Evolutionary conservation across 2,329 filamentous ascomycete genomes (phyloP), one percentile per base, ranked within the genome.

Genomic region (Pseudofabraea citricarpa): DNA sequence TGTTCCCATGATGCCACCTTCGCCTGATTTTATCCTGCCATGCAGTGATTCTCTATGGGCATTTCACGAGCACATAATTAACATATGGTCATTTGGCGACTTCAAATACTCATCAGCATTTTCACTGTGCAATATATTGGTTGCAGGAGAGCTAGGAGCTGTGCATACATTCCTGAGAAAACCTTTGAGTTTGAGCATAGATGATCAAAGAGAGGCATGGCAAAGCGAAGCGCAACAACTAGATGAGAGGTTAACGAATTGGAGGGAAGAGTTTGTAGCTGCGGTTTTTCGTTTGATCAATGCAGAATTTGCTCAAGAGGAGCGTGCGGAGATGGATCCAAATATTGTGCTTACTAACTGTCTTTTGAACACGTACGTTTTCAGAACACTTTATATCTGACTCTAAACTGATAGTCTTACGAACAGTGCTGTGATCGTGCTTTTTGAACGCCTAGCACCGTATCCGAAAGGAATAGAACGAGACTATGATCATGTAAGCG

Each of bases 21-120:
- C 40, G 24, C 43, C 46, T 26, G 43, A 48, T 24, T 40, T 36
- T 12, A 45, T 43, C 40, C 46, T 51, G 29, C 48, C 48, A 22
- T 51, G 48, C 19, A 41, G 48, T 12, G 48, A 51, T 24, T 41
- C 42, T 15, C 39, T 51, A 4, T 51, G 48, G 48, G 40, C 48
- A 9, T 51, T 46, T 23, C 48, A 46, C 5, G 48, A 51, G 36
- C 46, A 51, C 15, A 43, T 46, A 13, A 49, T 33, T 1, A 40
- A 43, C 3, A 45, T 51, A 20, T 51, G 46, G 4, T 46, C 43
- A 6, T 51, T 51, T 32, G 48, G 42, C 13, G 46, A 51, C 36
- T 44, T 41, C 7, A 46, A 51, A 39, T 43, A 48, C 7, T 48
- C 46, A 3, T 48, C 46, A 8, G 43, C 46, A 21, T 51, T 51